A percentile compares a stretch with the other conserved stretches of the same genome.
Evolutionary conservation across 257 asterid genomes (phyloP).

Genomic region (Nicotiana knightiana): DNA sequence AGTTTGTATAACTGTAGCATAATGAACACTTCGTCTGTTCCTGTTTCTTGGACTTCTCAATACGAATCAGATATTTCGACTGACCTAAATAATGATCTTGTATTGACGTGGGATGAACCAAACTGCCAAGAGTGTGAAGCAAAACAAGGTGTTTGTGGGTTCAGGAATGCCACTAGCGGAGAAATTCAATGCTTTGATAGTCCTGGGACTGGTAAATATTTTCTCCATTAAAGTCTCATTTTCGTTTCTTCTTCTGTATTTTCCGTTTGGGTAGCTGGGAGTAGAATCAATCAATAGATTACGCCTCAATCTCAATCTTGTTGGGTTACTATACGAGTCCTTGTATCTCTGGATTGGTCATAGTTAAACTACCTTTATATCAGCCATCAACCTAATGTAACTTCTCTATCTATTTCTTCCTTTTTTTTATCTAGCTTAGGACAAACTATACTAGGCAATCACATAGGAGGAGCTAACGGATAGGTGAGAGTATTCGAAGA

Average conservation of each 20-base stretch:
- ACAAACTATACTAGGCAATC: not conserved
- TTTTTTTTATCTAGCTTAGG: not conserved
- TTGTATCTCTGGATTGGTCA: not conserved
- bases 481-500: not conserved
- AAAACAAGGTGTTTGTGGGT: constrained; percentile 28
- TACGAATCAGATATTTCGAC: constrained; percentile 17
- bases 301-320: not conserved
- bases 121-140: constrained; percentile 34
- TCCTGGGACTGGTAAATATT: constrained; percentile 24
- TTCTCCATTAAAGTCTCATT: not conserved
- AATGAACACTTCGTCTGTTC: constrained; percentile 29
- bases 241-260: not conserved
- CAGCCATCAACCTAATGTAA: not conserved
- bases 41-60: constrained; percentile 32
- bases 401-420: too few species aligned
- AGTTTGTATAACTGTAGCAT: constrained; percentile 26
- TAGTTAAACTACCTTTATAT: not conserved
- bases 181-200: constrained; percentile 17
- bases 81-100: constrained; percentile 22
- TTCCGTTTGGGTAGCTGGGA: not conserved
- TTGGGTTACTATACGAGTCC: not conserved
- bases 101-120: constrained; percentile 37
- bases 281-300: not conserved
- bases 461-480: not conserved
- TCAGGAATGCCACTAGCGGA: constrained; percentile 3